Evolutionary conservation across 176 grass and related monocot species (phyloP), one percentile per base, ranked within the genome.

Genomic region (Microstegium vimineum): DNA sequence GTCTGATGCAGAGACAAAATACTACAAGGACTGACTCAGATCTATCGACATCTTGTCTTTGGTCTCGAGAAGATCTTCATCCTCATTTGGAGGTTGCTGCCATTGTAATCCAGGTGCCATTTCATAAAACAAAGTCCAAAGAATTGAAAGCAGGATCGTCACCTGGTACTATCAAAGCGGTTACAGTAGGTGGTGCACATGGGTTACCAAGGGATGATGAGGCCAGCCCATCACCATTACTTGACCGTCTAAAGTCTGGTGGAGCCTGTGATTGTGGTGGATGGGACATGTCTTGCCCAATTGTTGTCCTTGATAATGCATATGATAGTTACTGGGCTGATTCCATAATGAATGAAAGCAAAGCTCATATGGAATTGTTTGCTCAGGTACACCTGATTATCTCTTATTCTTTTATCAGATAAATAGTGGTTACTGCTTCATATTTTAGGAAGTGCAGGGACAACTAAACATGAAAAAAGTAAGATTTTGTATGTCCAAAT

Each of bases 211-310:
- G 80, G 52, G 85, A 90, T 47, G 89, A 93, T 46, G 90, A 98
- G 25, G 80, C 67, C 6, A 82, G 93, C 31, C 93, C 96, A 47
- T 90, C 90, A 77, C 85, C 89, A 51, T 82, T 98, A 80, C 85
- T 98, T 40, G 93, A 98, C 57, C 91, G 96, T 71, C 87, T 94
- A 61, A 98, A 92, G 71, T 90, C 57, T 11, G 89, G 96, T 79
- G 96, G 96, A 71, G 76, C 87, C n/a, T 98, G 96, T 46, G 93
- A 95, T 70, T 98, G 96, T 66, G 96, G 96, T 1, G 96, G 96
- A 72, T 98, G 96, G 96, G 93, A 98, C 73, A 98, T 98, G 96
- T 88, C 90, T 37, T 98, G 96, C 77, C 96, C 96, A 57, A 91
- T 95, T 79, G 78, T 87, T 75, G 93, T 98, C 54, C 89, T 95